Evolutionary conservation across 2,329 filamentous ascomycete genomes (phyloP).

Genomic region (Pseudocercospora fuligena): DNA sequence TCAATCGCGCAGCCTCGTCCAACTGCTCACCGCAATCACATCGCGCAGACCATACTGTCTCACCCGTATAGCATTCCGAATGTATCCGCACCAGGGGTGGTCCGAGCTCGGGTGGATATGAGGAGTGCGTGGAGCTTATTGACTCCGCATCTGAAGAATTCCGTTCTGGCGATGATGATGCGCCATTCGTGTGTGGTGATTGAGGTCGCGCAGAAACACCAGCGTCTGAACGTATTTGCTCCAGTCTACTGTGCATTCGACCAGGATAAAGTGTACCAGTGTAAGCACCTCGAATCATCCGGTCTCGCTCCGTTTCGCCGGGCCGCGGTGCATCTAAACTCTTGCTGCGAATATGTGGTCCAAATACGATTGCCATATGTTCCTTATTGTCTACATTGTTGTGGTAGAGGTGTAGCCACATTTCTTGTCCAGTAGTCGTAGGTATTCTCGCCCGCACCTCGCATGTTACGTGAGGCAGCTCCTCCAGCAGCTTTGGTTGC

Average conservation of each 20-base stretch:
- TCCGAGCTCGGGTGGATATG: conserved; percentile 39
- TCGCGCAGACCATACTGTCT: conserved; percentile 96
- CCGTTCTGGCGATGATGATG: conserved; percentile 13
- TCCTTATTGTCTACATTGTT: conserved; percentile 95
- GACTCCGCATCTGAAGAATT: conserved; percentile 17
- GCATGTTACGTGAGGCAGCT: conserved; percentile 85
- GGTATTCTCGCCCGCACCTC: conserved; percentile 94
- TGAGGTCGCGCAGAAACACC: conserved; percentile 36
- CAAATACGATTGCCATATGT: conserved; percentile 96
- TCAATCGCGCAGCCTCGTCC: conserved; percentile 91
- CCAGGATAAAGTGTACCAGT: conserved; percentile 86
- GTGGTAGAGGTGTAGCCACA: conserved; percentile 94
- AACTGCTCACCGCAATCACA: conserved; percentile 98
- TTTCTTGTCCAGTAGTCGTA: conserved; percentile 87
- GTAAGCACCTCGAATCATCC: conserved; percentile 94
- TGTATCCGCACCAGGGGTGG: conserved; percentile 90
- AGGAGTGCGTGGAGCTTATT: conserved; percentile 26
- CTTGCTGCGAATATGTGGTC: conserved; percentile 76
- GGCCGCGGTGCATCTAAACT: conserved; percentile 71
- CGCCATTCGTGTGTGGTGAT: conserved; percentile 29
- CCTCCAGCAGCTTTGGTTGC: conserved; percentile 75
- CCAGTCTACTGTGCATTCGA: conserved; percentile 73
- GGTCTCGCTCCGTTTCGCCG: conserved; percentile 83
- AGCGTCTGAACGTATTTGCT: conserved; percentile 52
- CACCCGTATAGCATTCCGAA: conserved; percentile 97